A percentile compares a stretch with the other conserved stretches of the same genome.
Evolutionary conservation across 2,329 filamentous ascomycete genomes (phyloP).

Genomic region (Penicillium carneum): DNA sequence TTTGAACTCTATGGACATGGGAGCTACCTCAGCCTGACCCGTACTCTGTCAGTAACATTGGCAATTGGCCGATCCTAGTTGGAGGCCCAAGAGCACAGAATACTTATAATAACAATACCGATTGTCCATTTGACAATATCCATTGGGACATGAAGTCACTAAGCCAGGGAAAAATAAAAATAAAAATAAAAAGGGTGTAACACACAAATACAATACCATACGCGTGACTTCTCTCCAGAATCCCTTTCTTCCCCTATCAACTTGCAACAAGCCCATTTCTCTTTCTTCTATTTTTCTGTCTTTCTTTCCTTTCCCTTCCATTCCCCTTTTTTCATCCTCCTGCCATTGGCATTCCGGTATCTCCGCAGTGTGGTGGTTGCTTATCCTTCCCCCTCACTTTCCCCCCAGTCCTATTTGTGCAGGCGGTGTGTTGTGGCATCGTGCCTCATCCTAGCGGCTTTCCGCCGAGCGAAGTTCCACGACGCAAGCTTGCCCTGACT

Average conservation of each 20-base stretch:
- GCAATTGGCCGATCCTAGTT: conserved; percentile 9
- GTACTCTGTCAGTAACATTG: conserved; percentile 6
- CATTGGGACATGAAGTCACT: neutral
- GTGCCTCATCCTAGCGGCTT: conserved; percentile 44
- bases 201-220: conserved; percentile 22
- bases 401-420: conserved; percentile 38
- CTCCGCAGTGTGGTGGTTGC: conserved; percentile 17
- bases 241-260: conserved; percentile 5
- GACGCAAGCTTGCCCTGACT: conserved; percentile 44
- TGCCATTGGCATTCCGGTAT: conserved; percentile 21
- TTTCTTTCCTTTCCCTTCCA: conserved; percentile 9
- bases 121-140: neutral
- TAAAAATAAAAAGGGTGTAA: conserved; percentile 13
- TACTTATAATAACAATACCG: neutral
- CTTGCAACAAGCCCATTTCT: conserved; percentile 18
- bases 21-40: conserved; percentile 19
- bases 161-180: neutral
- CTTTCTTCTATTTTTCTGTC: conserved; percentile 18
- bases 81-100: neutral
- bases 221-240: conserved; percentile 19
- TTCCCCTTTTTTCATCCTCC: conserved; percentile 17
- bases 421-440: conserved; percentile 51
- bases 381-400: conserved; percentile 24
- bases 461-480: conserved; percentile 48
- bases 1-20: conserved; percentile 1